A percentile compares a stretch with the other conserved stretches of the same genome.
Evolutionary conservation across 768 basidiomycete species (phyloP).

Genomic region (Roridomyces roridus): DNA sequence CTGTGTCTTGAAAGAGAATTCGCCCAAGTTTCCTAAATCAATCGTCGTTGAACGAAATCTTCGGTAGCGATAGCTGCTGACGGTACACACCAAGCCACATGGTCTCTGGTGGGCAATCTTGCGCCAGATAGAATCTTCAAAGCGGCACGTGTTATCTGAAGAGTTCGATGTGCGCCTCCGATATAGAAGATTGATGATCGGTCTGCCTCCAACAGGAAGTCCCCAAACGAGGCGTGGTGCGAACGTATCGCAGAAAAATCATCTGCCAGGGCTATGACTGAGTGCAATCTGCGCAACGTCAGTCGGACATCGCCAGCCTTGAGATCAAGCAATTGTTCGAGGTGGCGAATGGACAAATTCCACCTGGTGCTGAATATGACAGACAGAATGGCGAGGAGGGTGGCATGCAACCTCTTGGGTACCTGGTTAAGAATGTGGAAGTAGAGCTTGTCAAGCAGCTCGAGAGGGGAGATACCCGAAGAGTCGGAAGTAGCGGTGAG

Average conservation of each 20-base stretch:
- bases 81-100: too few relatives aligned
- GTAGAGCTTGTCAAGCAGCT: background rate
- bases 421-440: background rate
- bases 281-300: background rate
- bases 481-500: background rate
- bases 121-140: too few relatives aligned
- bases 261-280: background rate
- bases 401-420: background rate
- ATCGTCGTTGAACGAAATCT: too few relatives aligned
- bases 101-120: too few relatives aligned
- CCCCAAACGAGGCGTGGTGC: constrained; percentile 2
- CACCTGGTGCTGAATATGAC: background rate
- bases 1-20: too few relatives aligned
- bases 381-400: background rate
- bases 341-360: background rate
- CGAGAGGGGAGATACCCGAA: background rate
- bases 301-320: background rate
- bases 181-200: background rate
- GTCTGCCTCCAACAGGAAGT: background rate
- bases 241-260: background rate
- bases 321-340: background rate
- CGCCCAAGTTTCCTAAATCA: too few relatives aligned
- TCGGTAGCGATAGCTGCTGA: too few relatives aligned
- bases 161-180: too few relatives aligned
- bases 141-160: too few relatives aligned